These are phyloP conservation scores for Neurospora pannonica DNA, from an alignment of 495 filamentous ascomycete species.

Conservation along the genomic window DNA sequence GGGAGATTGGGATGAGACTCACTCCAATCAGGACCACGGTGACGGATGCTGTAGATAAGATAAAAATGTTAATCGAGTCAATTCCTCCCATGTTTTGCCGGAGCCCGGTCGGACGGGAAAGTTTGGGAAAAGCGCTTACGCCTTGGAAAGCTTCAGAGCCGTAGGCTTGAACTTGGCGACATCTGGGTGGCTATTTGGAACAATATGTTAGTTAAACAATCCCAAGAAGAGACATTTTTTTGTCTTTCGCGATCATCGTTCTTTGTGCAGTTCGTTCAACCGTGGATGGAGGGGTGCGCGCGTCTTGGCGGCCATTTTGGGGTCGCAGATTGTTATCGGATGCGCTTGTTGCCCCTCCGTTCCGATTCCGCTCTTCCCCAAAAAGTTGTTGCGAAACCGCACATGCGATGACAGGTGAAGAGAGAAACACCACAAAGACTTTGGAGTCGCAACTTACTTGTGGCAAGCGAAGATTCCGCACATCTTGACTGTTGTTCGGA, in stretches of 20 bases:
- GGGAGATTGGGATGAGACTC: constrained; percentile 31
- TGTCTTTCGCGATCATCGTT: not conserved
- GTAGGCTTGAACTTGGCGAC: constrained; percentile 95
- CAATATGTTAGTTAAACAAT: constrained; percentile 4
- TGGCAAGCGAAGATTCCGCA: constrained; percentile 94
- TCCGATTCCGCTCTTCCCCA: not conserved
- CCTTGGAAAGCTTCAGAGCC: constrained; percentile 90
- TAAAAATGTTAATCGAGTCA: constrained; percentile 32
- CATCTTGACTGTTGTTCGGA: constrained; percentile 30
- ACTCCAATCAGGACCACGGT: constrained; percentile 99
- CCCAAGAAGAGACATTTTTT: not conserved
- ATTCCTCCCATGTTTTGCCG: not conserved
- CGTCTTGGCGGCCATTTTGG: constrained; percentile 9
- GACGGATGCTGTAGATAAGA: constrained; percentile 60
- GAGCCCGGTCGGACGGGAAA: not conserved
- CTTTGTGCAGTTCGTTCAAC: not conserved
- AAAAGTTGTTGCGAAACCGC: constrained; percentile 3
- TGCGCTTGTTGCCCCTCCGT: constrained; percentile 24
- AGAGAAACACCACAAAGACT: not conserved
- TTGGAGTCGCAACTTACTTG: constrained; percentile 46
- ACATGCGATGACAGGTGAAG: not conserved
- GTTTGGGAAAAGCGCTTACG: constrained; percentile 46
- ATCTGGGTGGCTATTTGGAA: constrained; percentile 69
- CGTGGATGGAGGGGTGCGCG: not conserved
- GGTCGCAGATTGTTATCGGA: not conserved